Evolutionary conservation across 805 yeast genomes (phyloP).

Genomic region (Starmerella asiatica): DNA sequence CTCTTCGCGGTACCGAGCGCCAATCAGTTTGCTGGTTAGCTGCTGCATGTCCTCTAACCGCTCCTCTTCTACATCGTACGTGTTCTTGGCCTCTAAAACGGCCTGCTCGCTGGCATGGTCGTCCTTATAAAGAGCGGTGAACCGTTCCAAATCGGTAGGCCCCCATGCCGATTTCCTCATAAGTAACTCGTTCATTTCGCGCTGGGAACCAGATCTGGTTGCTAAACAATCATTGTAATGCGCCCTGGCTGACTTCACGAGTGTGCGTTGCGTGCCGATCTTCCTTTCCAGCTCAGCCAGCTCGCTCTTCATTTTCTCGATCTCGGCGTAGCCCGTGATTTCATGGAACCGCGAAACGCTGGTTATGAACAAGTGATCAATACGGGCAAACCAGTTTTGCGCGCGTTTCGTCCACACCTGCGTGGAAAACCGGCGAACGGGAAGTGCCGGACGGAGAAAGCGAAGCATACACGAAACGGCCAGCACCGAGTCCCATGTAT

Average conservation of each 20-base stretch:
- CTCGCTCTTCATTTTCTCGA: slow-evolving; percentile 52
- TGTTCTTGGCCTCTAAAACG: slow-evolving; percentile 44
- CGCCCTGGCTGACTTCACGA: slow-evolving; percentile 31
- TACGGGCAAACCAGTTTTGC: slow-evolving; percentile 20
- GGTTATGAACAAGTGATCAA: slow-evolving; percentile 27
- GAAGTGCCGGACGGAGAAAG: no score
- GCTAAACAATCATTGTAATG: slow-evolving; percentile 27
- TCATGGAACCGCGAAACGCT: slow-evolving; percentile 58
- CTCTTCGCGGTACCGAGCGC: slow-evolving; percentile 88
- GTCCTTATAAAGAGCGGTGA: slow-evolving; percentile 65
- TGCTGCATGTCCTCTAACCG: slow-evolving; percentile 57
- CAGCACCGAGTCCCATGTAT: no score
- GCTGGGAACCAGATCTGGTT: slow-evolving; percentile 54
- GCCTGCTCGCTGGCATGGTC: slow-evolving; percentile 60
- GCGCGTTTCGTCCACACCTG: neutral
- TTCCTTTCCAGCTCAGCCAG: slow-evolving; percentile 45
- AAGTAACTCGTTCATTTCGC: slow-evolving; percentile 71
- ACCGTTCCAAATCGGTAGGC: slow-evolving; percentile 63
- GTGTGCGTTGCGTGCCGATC: slow-evolving; percentile 36
- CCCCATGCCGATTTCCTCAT: slow-evolving; percentile 79
- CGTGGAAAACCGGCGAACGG: neutral
- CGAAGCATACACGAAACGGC: no score
- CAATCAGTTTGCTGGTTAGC: slow-evolving; percentile 57
- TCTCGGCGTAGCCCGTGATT: slow-evolving; percentile 77
- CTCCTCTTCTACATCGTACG: slow-evolving; percentile 34